Evolutionary conservation across 257 asterid genomes (phyloP).

Genomic region (Solanum ahanhuiri): DNA sequence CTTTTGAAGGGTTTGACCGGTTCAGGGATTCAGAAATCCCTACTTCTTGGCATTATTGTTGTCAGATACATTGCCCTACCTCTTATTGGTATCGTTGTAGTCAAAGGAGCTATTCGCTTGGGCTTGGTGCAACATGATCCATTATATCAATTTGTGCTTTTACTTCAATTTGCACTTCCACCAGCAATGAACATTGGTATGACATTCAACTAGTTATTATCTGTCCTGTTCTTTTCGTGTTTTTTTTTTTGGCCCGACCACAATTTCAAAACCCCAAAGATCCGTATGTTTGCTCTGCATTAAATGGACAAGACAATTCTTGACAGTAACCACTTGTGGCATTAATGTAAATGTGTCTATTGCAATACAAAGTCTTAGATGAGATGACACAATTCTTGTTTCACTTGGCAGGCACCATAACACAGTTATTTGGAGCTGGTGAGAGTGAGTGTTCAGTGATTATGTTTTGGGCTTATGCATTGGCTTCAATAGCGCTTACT

Average conservation of each 20-base stretch:
- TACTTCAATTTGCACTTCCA: conserved; percentile 78
- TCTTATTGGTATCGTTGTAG: conserved; percentile 48
- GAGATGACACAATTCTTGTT: background rate
- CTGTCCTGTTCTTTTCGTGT: background rate
- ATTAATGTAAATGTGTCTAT: background rate
- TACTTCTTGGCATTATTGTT: conserved; percentile 41
- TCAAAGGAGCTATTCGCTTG: conserved; percentile 43
- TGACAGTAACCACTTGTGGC: background rate
- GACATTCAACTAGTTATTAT: background rate
- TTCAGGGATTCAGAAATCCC: conserved; percentile 40
- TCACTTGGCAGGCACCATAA: conserved; percentile 45
- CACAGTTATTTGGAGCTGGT: conserved; percentile 69
- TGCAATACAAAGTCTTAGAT: background rate
- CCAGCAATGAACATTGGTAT: conserved; percentile 91
- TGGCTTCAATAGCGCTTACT: conserved; percentile 68
- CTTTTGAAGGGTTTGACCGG: conserved; percentile 63
- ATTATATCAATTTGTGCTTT: conserved; percentile 60
- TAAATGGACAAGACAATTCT: background rate
- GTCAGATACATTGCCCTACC: conserved; percentile 67
- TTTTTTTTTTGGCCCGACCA: background rate
- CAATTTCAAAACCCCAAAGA: background rate
- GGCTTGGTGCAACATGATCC: conserved; percentile 55
- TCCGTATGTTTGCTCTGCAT: background rate
- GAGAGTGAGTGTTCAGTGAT: conserved; percentile 84
- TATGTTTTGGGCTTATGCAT: conserved; percentile 56